Evolutionary conservation across 2,329 filamentous ascomycete genomes (phyloP), one percentile per base, ranked within the genome.

Genomic region (Pezicula neosporulosa): DNA sequence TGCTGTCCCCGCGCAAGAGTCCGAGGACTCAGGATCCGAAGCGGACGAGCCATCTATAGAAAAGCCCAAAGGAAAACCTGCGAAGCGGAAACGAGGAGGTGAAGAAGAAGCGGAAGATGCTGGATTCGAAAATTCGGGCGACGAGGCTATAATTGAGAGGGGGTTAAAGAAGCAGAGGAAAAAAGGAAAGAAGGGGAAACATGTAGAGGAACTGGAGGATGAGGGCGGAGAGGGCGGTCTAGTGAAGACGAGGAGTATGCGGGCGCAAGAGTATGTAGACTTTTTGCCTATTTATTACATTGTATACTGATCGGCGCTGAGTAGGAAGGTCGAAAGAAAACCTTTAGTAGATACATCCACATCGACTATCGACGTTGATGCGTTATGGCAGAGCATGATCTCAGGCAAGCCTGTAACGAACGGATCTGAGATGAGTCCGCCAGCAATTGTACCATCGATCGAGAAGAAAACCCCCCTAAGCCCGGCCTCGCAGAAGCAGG

Each of bases 241-340:
- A 56, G 75, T 91, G 68, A 90, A 88, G 73, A 91, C 87, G 44
- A 77, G 87, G 52, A 80, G 85, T 47, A 86, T 89, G 70, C 77
- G 85, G 53, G 84, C 84, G 16, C 74, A 73, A 43, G 86, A 88
- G 79, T 82, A 72, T 53, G 77, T 65, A n/a, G 6, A 33, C 10
- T 2, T 39, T 33, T 21, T 21, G 10, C 19, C 35, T 44, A 9
- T 9, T 6, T 7, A 12, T 5, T 15, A 6, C 15, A 15, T 24
- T 7, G 38, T 19, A 27, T 49, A 18, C 54, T 59, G 18, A 59
- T 27, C 41, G 8, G 7, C 15, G 2, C 19, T 16, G 16, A 7
- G 27, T 24, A 59, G 59, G 19, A 61, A 62, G 48, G 43, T 54
- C 15, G 59, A 65, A 36, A 64, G 60, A 47, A 63, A 64, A 53